Evolutionary conservation across 208 protist species (phyloP).

Genomic region (Crithidia brevicula): DNA sequence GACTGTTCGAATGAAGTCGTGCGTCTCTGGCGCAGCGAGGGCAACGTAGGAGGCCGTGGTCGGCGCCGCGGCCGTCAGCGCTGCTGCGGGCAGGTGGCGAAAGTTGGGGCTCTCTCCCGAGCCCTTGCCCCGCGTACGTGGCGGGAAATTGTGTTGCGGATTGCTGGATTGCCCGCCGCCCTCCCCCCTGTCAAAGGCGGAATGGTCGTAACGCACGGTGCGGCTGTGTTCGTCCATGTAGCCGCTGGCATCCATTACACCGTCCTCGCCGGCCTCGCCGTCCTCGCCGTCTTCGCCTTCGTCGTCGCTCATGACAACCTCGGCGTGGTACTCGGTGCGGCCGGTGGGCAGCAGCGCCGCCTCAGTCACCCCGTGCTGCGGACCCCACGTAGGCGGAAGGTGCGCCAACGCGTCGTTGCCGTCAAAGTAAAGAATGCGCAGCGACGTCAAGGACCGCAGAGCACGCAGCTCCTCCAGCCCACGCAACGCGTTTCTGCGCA

Average conservation of each 20-base stretch:
- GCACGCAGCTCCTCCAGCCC: slow-evolving; percentile 27
- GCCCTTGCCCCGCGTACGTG: no score
- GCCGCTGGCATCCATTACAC: background rate
- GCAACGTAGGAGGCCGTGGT: slow-evolving; percentile 38
- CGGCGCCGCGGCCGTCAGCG: slow-evolving; percentile 4
- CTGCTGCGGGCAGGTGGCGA: no score
- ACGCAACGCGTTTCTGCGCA: slow-evolving; percentile 18
- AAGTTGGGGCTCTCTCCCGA: no score
- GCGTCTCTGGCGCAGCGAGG: slow-evolving; percentile 32
- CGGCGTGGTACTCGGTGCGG: slow-evolving; percentile 32
- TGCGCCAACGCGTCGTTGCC: slow-evolving; percentile 36
- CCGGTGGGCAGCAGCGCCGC: background rate
- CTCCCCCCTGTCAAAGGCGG: background rate
- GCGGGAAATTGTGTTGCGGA: no score
- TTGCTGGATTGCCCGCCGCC: background rate
- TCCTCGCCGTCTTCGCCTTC: slow-evolving; percentile 8
- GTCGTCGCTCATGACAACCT: slow-evolving; percentile 41
- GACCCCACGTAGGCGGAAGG: no score
- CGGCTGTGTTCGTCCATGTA: background rate
- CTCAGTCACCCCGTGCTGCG: background rate
- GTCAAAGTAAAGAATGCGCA: slow-evolving; percentile 43
- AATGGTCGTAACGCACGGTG: background rate
- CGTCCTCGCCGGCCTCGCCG: background rate
- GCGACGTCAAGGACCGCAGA: slow-evolving; percentile 23
- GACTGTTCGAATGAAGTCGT: slow-evolving; percentile 34